Conservation (phyloP, 2,329 filamentous ascomycete species). For the Aspergillus brunneoviolaceus region DNA sequence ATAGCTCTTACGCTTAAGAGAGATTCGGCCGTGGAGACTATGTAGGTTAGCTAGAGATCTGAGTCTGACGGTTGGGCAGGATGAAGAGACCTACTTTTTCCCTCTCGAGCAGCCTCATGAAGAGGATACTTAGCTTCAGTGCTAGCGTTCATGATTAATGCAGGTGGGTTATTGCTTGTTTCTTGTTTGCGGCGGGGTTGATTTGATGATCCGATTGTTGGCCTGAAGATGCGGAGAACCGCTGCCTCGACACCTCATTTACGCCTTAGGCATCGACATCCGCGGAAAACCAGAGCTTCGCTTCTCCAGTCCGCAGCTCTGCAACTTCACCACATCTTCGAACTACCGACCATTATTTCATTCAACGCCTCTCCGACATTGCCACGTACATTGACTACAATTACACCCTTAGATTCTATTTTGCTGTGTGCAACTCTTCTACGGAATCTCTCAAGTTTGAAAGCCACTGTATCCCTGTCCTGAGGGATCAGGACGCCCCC, state of each 20-base stretch:
- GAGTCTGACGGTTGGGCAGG: not conserved
- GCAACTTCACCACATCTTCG: not conserved
- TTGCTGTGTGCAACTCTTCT: not conserved
- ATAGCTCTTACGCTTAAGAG: slow-evolving; percentile 60
- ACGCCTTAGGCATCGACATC: slow-evolving; percentile 14
- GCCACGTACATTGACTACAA: not conserved
- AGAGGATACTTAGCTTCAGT: slow-evolving; percentile 70
- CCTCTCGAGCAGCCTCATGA: slow-evolving; percentile 83
- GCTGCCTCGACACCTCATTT: slow-evolving; percentile 6
- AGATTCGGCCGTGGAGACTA: slow-evolving; percentile 71
- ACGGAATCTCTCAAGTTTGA: not conserved
- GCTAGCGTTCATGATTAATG: slow-evolving; percentile 39
- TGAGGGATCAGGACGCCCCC: slow-evolving; percentile 19
- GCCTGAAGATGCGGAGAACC: not conserved
- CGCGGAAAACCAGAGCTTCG: slow-evolving; percentile 12
- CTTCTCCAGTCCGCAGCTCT: not conserved
- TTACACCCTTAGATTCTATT: not conserved
- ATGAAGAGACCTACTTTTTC: slow-evolving; percentile 62
- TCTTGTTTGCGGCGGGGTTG: slow-evolving; percentile 3
- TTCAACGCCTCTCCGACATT: not conserved
- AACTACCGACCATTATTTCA: not conserved
- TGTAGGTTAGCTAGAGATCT: slow-evolving; percentile 22
- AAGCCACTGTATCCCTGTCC: slow-evolving; percentile 4
- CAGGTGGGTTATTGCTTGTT: not conserved
- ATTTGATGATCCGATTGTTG: not conserved